A percentile compares a stretch with the other conserved stretches of the same genome.
Conservation (phyloP, 345 rosid genomes). For the Conringia planisiliqua region DNA sequence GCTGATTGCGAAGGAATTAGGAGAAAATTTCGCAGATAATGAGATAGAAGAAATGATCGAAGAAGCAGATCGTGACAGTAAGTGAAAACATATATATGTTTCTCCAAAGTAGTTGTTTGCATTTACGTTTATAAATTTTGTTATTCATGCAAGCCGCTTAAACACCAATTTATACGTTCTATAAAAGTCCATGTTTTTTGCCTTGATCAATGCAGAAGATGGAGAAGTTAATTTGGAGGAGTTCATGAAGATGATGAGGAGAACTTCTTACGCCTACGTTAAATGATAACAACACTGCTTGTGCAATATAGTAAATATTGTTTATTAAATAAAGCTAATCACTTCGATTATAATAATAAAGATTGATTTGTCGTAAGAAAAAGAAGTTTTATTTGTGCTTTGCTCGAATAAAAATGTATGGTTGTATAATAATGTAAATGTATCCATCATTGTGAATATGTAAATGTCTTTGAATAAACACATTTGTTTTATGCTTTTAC, state of each 20-base stretch:
- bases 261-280: conserved; percentile 49
- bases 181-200: neutral
- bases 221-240: conserved; percentile 67
- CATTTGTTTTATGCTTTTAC: neutral
- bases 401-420: neutral
- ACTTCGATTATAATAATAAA: neutral
- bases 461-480: neutral
- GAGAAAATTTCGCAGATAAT: conserved; percentile 61
- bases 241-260: conserved; percentile 69
- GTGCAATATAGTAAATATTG: neutral
- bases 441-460: neutral
- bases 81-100: conserved; percentile 26
- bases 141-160: neutral
- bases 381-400: neutral
- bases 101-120: neutral
- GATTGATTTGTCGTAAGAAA: neutral
- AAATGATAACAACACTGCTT: neutral
- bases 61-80: conserved; percentile 84
- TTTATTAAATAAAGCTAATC: no score
- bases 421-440: neutral
- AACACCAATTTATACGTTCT: neutral
- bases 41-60: conserved; percentile 79
- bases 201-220: conserved; percentile 46
- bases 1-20: conserved; percentile 66
- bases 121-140: neutral